phyloP scores from a whole-genome alignment of 2,329 filamentous ascomycete species.

The Penicillium italicum region DNA sequence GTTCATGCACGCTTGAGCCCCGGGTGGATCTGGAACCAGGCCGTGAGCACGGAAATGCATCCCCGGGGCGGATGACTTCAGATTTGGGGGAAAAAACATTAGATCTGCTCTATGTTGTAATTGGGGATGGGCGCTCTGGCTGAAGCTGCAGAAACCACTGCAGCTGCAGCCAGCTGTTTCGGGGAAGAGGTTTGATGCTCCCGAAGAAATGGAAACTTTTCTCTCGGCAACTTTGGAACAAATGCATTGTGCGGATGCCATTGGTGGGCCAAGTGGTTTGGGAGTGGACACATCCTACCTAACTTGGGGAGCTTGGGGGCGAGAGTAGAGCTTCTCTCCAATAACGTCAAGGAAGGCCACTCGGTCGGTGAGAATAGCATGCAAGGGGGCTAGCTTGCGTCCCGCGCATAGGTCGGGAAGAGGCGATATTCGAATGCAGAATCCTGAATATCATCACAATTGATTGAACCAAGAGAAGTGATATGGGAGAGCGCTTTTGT shows the following conservation, averaged over 20 bases:
- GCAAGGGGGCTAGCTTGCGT: slow-evolving; percentile 17
- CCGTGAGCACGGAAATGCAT: neutral
- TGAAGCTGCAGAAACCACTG: neutral
- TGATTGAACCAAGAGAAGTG: neutral
- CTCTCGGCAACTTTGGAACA: neutral
- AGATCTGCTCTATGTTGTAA: neutral
- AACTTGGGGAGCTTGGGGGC: neutral
- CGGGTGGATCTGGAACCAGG: neutral
- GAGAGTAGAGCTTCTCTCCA: slow-evolving; percentile 9
- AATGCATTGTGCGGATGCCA: neutral
- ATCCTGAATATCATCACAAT: slow-evolving; percentile 11
- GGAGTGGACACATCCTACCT: neutral
- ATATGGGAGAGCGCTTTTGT: neutral
- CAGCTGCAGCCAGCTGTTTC: neutral
- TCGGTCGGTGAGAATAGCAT: slow-evolving; percentile 11
- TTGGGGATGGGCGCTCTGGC: neutral
- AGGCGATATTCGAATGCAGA: slow-evolving; percentile 1
- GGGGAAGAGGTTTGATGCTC: neutral
- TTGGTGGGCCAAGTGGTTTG: neutral
- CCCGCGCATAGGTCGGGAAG: slow-evolving; percentile 14
- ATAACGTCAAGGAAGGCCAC: slow-evolving; percentile 3
- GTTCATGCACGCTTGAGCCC: slow-evolving; percentile 22
- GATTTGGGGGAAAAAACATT: neutral
- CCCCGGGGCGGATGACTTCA: neutral
- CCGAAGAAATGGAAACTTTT: neutral